Evolutionary conservation across 1,284 basidiomycete species (phyloP).

Genomic region (Trametes hirsuta): DNA sequence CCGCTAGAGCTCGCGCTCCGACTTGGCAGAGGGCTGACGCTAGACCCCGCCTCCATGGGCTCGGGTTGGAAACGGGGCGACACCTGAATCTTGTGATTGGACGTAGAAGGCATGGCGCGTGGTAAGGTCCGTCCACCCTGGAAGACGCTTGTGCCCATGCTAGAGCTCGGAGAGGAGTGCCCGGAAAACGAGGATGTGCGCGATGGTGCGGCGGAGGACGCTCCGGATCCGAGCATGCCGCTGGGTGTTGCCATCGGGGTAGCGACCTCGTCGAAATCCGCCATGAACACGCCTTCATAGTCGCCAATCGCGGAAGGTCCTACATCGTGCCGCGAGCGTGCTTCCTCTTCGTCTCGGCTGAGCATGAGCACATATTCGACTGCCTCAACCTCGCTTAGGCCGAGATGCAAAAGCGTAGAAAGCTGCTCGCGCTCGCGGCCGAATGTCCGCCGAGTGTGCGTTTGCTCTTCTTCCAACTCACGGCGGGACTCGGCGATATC

Average conservation of each 20-base stretch:
- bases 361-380: slow-evolving; percentile 87
- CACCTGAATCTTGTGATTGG: slow-evolving; percentile 38
- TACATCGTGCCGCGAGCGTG: slow-evolving; percentile 23
- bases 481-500: slow-evolving; percentile 65
- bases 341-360: slow-evolving; percentile 75
- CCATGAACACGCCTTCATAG: slow-evolving; percentile 63
- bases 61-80: slow-evolving; percentile 41
- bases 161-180: slow-evolving; percentile 19
- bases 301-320: slow-evolving; percentile 12
- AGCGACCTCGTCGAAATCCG: slow-evolving; percentile 55
- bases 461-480: slow-evolving; percentile 54
- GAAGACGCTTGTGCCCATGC: slow-evolving; percentile 7
- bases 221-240: slow-evolving; percentile 21
- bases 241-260: slow-evolving; percentile 27
- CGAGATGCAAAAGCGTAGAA: slow-evolving; percentile 61
- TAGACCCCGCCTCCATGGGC: slow-evolving; percentile 39
- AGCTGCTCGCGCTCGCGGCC: slow-evolving; percentile 60
- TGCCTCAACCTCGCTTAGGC: slow-evolving; percentile 77
- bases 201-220: slow-evolving; percentile 17
- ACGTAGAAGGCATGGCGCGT: slow-evolving; percentile 26
- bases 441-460: slow-evolving; percentile 40
- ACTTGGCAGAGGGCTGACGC: slow-evolving; percentile 18
- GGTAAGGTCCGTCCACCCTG: slow-evolving; percentile 21
- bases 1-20: slow-evolving; percentile 10
- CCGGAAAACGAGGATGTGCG: slow-evolving; percentile 22